Evolutionary conservation across 192 early-diverging fungal species (phyloP).

Genomic region (Coemansia nantahalensis): DNA sequence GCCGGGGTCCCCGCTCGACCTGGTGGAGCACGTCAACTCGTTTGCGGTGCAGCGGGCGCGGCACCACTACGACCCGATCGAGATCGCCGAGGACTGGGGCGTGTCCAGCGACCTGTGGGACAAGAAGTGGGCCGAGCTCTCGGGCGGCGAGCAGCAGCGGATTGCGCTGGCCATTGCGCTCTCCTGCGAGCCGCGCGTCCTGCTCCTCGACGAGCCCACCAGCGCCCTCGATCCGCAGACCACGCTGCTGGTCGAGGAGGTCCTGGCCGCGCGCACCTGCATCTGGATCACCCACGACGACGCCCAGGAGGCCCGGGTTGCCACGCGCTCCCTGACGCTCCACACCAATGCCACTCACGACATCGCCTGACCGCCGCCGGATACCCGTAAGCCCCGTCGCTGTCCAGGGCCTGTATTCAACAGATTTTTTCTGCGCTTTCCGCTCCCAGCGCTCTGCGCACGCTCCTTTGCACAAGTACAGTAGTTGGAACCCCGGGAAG

Average conservation of each 20-base stretch:
- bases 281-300: constrained; percentile 82
- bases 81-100: constrained; percentile 67
- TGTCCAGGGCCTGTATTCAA: too few relatives aligned
- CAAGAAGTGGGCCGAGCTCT: constrained; percentile 72
- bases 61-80: constrained; percentile 58
- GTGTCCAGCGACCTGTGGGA: constrained; percentile 67
- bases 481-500: too few relatives aligned
- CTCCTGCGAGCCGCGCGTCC: constrained; percentile 67
- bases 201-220: constrained; percentile 88
- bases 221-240: constrained; percentile 77
- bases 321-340: constrained; percentile 37
- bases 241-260: constrained; percentile 66
- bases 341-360: constrained; percentile 27
- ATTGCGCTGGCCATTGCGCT: constrained; percentile 77
- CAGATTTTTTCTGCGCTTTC: too few relatives aligned
- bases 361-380: not conserved
- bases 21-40: constrained; percentile 57
- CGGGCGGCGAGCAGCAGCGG: constrained; percentile 86
- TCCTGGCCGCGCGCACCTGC: constrained; percentile 62
- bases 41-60: constrained; percentile 54
- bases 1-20: constrained; percentile 70
- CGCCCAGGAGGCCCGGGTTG: constrained; percentile 61
- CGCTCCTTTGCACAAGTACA: too few relatives aligned
- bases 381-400: too few relatives aligned
- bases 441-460: too few relatives aligned